Conservation (phyloP, 805 yeast genomes). For the Wickerhamomyces kurtzmanii region DNA sequence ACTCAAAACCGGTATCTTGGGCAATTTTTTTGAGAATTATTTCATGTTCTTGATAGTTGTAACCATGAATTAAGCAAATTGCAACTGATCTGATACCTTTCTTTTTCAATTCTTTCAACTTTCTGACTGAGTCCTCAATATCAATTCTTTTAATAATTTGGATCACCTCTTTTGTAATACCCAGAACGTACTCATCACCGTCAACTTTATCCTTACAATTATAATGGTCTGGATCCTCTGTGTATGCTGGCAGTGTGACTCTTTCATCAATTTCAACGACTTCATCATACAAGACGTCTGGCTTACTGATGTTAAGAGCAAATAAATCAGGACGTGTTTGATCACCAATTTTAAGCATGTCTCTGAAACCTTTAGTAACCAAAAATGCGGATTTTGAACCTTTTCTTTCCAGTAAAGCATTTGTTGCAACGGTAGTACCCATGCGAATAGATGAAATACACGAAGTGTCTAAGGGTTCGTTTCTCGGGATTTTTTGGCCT, state of each 20-base stretch:
- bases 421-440: conserved; percentile 46
- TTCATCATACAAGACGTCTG: conserved; percentile 31
- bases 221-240: conserved; percentile 47
- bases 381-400: conserved; percentile 38
- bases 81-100: conserved; percentile 23
- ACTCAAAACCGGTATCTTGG: conserved; percentile 19
- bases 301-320: conserved; percentile 36
- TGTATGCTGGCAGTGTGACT: conserved; percentile 53
- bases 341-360: conserved; percentile 39
- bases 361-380: conserved; percentile 42
- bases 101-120: conserved; percentile 14
- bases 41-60: conserved; percentile 28
- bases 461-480: conserved; percentile 22
- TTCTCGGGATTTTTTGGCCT: conserved; percentile 21
- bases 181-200: conserved; percentile 25
- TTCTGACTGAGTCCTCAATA: conserved; percentile 9
- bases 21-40: conserved; percentile 23
- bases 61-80: conserved; percentile 24
- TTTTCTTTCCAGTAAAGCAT: conserved; percentile 41
- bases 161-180: conserved; percentile 28
- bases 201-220: conserved; percentile 19
- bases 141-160: conserved; percentile 26
- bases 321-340: conserved; percentile 43
- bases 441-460: conserved; percentile 30
- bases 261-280: conserved; percentile 42